These are phyloP conservation scores for Thraustotheca clavata DNA, from an alignment of 352 stramenopile species.

Conservation along the genomic window DNA sequence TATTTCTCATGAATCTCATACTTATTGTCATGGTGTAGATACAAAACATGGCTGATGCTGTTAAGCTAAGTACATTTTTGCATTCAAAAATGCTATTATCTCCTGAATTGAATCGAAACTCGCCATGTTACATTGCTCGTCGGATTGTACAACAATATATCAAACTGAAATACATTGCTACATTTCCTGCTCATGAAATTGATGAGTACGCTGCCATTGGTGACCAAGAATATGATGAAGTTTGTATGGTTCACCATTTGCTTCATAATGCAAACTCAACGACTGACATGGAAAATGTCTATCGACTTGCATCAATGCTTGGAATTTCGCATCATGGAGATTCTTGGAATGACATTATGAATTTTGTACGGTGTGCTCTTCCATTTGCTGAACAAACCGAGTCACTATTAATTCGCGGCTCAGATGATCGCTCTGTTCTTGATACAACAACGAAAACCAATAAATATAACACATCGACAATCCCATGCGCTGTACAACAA, in stretches of 20 bases:
- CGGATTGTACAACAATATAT: conserved; percentile 75
- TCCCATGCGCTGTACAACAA: conserved; percentile 29
- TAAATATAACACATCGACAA: conserved; percentile 83
- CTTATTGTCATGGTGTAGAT: background rate
- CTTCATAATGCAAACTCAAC: conserved; percentile 45
- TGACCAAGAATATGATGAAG: conserved; percentile 52
- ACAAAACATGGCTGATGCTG: conserved; percentile 29
- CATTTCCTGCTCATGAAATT: conserved; percentile 50
- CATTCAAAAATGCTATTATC: conserved; percentile 67
- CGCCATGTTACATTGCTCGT: conserved; percentile 68
- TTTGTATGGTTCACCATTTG: conserved; percentile 54
- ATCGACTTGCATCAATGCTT: conserved; percentile 48
- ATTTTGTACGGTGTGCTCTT: conserved; percentile 62
- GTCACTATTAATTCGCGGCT: conserved; percentile 70
- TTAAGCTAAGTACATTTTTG: conserved; percentile 51
- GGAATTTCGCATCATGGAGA: conserved; percentile 66
- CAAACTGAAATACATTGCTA: conserved; percentile 77
- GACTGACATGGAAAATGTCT: conserved; percentile 52
- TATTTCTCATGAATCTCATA: too few species aligned
- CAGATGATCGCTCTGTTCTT: conserved; percentile 75
- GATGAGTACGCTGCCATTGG: conserved; percentile 42
- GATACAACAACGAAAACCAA: conserved; percentile 73
- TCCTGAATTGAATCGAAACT: conserved; percentile 69
- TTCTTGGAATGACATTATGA: conserved; percentile 65
- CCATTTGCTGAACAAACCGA: conserved; percentile 80